Evolutionary conservation across 306 rosid genomes (phyloP).

Genomic region (Neltuma alba): DNA sequence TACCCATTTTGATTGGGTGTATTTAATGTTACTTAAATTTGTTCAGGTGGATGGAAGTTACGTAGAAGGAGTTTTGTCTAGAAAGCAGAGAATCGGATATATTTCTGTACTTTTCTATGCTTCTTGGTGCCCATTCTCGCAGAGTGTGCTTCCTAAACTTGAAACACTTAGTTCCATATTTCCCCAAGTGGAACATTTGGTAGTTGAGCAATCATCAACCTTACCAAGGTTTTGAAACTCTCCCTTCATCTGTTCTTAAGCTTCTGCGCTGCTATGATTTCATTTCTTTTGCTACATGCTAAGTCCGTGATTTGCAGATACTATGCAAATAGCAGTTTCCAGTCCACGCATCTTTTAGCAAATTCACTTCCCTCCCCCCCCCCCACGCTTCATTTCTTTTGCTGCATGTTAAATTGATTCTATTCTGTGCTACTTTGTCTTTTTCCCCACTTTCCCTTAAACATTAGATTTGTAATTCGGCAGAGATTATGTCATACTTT

Average conservation of each 20-base stretch:
- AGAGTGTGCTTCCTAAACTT: slow-evolving; percentile 48
- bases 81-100: slow-evolving; percentile 44
- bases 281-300: slow-evolving; percentile 12
- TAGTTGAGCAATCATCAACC: slow-evolving; percentile 72
- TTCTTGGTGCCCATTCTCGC: slow-evolving; percentile 81
- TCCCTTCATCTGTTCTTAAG: slow-evolving; percentile 26
- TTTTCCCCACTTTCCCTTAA: background rate
- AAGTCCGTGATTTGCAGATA: background rate
- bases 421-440: slow-evolving; percentile 13
- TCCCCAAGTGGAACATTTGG: slow-evolving; percentile 73
- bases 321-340: background rate
- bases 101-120: slow-evolving; percentile 66
- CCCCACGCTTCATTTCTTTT: too few species aligned
- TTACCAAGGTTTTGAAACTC: slow-evolving; percentile 65
- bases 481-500: slow-evolving; percentile 12
- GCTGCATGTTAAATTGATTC: slow-evolving; percentile 16
- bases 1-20: slow-evolving; percentile 17
- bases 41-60: slow-evolving; percentile 69
- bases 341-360: slow-evolving; percentile 17
- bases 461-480: slow-evolving; percentile 6
- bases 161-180: slow-evolving; percentile 67
- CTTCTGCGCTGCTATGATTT: slow-evolving; percentile 10
- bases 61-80: slow-evolving; percentile 56
- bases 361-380: background rate
- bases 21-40: slow-evolving; percentile 24